phyloP scores from a whole-genome alignment of 352 stramenopile genomes.

The Phytopythium kandeliae region DNA sequence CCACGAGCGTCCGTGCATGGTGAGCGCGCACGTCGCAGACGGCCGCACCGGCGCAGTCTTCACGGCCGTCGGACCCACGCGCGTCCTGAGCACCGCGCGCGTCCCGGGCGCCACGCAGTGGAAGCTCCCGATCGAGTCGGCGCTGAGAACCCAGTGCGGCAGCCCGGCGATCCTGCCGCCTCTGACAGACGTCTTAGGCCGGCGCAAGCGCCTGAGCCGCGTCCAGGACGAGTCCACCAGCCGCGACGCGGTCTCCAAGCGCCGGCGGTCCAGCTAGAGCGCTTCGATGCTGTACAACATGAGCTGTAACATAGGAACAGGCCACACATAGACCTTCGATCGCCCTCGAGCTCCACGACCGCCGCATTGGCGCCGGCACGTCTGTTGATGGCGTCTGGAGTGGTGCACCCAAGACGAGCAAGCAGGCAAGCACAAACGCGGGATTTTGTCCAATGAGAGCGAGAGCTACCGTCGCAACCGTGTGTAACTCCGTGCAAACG shows the following conservation, averaged over 20 bases:
- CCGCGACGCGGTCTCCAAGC: background rate
- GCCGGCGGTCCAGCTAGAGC: background rate
- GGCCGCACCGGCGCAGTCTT: slow-evolving; percentile 15
- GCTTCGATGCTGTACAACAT: background rate
- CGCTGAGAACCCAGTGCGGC: background rate
- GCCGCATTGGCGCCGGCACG: too few species aligned
- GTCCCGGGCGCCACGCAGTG: background rate
- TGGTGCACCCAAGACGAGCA: too few species aligned
- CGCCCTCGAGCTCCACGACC: too few species aligned
- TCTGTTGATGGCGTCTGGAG: too few species aligned
- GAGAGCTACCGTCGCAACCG: too few species aligned
- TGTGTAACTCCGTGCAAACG: too few species aligned
- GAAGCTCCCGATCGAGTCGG: background rate
- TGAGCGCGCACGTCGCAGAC: slow-evolving; percentile 28
- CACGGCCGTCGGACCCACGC: background rate
- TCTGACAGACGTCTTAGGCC: background rate
- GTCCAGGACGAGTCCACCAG: background rate
- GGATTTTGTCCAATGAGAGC: too few species aligned
- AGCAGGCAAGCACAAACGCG: too few species aligned
- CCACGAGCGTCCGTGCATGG: slow-evolving; percentile 26
- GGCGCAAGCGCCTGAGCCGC: background rate
- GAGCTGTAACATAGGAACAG: slow-evolving; percentile 1
- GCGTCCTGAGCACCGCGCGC: background rate
- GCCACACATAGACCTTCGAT: too few species aligned
- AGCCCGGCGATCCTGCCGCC: background rate